Evolutionary conservation across 495 filamentous ascomycete genomes (phyloP), one percentile per base, ranked within the genome.

Genomic region (Xylaria venustula): DNA sequence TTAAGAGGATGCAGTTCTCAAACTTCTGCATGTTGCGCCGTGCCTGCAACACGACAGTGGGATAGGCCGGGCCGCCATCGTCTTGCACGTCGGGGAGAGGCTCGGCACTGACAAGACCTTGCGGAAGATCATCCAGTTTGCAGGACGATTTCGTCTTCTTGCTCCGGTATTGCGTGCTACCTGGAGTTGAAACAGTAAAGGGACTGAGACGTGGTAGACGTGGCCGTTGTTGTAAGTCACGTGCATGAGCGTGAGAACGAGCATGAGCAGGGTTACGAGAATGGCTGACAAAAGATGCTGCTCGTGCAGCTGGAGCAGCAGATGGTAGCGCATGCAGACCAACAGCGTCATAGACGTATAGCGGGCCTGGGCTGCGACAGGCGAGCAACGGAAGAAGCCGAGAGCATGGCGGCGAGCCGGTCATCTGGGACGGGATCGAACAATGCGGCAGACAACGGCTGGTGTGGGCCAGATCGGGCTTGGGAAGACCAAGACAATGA

Each of bases 1-100:
- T 98, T 54, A 98, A 75, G 20, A 98, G 70, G 23, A 98, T 88
- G 73, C 91, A 96, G 63, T 92, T 90, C 65, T 87, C 84, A 77
- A 95, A 96, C 64, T 87, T 91, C 58, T 85, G 83, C 89, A 98
- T 96, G 70, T 96, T 93, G 60, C 88, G 89, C 36, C 85, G 82
- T n/a, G 90, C 92, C 67, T 95, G 91, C 64, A 90, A 86, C n/a
- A 98, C 78, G 11, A 97, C 91, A 11, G 90, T 87, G 3, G 94
- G 93, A 70, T 95, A 97, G 41, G 78, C 73, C 22, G 89, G 88
- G 36, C 81, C 64, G 34, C 80, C 81, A 30, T 79, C 63, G 7
- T 78, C 75, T 28, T 46, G 36, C 2, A 79, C 61, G 54, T 79
- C 77, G 2, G 67, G 64, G 9, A 64, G 53, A 20, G 64, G 64